A percentile compares a stretch with the other conserved stretches of the same genome.
Evolutionary conservation across 192 early-diverging fungal genomes (phyloP).

Genomic region (Geranomyces michiganensis): DNA sequence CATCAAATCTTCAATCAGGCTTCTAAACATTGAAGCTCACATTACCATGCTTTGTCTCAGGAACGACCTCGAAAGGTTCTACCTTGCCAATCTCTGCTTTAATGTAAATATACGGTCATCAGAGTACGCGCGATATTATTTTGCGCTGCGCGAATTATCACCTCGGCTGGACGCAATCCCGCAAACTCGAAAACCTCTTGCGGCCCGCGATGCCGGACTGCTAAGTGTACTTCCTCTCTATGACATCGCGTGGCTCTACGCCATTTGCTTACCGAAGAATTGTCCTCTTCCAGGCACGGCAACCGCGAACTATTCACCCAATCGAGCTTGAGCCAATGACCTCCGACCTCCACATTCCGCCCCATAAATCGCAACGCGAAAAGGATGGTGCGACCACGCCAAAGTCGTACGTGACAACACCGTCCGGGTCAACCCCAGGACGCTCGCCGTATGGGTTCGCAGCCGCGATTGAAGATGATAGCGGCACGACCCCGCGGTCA

Average conservation of each 20-base stretch:
- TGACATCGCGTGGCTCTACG: background rate
- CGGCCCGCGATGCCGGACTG: background rate
- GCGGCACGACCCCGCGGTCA: background rate
- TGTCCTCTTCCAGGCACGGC: background rate
- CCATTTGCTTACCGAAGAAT: background rate
- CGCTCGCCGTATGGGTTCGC: background rate
- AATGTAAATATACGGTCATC: slow-evolving; percentile 70
- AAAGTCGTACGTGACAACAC: background rate
- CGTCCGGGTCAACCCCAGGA: background rate
- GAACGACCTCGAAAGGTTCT: slow-evolving; percentile 70
- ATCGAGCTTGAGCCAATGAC: background rate
- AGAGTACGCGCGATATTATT: slow-evolving; percentile 68
- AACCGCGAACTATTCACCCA: background rate
- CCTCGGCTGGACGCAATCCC: background rate
- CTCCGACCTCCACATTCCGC: background rate
- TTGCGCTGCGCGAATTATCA: slow-evolving; percentile 59
- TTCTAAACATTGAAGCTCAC: background rate
- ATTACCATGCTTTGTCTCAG: slow-evolving; percentile 26
- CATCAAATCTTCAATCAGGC: background rate
- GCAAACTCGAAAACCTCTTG: background rate
- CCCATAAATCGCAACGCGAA: background rate
- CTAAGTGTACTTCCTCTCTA: background rate
- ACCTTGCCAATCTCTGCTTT: slow-evolving; percentile 62
- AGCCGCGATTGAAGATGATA: background rate
- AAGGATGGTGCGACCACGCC: background rate